Conservation (phyloP, 768 basidiomycete species). For the Psilocybe cyanescens region DNA sequence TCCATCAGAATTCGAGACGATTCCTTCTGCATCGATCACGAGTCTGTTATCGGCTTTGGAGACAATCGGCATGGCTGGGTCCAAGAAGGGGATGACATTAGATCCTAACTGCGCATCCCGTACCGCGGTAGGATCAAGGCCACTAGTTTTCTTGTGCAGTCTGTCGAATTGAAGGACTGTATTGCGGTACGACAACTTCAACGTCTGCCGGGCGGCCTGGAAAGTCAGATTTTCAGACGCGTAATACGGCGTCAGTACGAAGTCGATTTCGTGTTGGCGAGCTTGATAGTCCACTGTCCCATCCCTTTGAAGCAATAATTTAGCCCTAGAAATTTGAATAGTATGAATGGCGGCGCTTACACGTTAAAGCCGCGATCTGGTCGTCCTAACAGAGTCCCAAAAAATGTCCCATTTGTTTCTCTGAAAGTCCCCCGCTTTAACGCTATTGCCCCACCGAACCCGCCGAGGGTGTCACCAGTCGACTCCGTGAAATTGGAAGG, state of each 20-base stretch:
- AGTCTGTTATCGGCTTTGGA: constrained; percentile 46
- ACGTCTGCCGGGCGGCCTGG: constrained; percentile 50
- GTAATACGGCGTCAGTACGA: constrained; percentile 62
- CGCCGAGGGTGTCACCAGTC: constrained; percentile 62
- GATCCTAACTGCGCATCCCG: constrained; percentile 40
- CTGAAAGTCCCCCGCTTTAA: constrained; percentile 38
- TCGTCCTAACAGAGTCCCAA: constrained; percentile 56
- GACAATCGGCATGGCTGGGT: constrained; percentile 52
- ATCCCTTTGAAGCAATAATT: constrained; percentile 33
- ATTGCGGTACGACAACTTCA: constrained; percentile 51
- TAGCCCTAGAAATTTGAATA: neutral
- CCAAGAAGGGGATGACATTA: constrained; percentile 31
- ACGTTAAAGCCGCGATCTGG: constrained; percentile 67
- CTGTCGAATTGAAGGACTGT: constrained; percentile 49
- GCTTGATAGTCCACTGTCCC: constrained; percentile 63
- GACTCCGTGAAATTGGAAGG: constrained; percentile 59
- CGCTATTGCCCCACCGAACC: constrained; percentile 65
- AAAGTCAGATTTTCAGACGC: constrained; percentile 48
- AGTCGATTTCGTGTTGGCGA: constrained; percentile 65
- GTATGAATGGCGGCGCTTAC: constrained; percentile 32
- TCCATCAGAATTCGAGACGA: constrained; percentile 61
- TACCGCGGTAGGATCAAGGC: constrained; percentile 54
- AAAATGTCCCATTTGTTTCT: constrained; percentile 39
- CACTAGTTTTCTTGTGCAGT: constrained; percentile 48
- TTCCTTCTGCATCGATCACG: constrained; percentile 60